Evolutionary conservation across 2,329 filamentous ascomycete genomes (phyloP).

Genomic region (Ramichloridium luteum): DNA sequence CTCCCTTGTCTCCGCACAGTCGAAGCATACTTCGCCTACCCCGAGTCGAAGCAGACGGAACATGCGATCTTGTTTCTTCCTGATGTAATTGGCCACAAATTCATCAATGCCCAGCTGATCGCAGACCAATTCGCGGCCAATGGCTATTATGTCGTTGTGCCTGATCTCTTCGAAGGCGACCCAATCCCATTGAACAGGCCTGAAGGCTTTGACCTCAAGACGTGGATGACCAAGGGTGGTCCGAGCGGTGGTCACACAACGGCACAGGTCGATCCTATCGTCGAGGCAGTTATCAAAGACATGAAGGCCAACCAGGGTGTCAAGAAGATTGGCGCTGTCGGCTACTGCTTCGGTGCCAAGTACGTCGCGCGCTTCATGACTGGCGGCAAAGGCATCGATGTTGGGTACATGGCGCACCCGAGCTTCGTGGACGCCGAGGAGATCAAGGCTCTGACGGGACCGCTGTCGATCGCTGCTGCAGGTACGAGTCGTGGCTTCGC

Average conservation of each 20-base stretch:
- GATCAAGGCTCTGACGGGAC: conserved; percentile 43
- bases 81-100: conserved; percentile 47
- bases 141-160: conserved; percentile 56
- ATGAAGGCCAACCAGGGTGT: conserved; percentile 38
- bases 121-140: conserved; percentile 65
- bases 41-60: conserved; percentile 39
- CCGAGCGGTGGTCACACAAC: conserved; percentile 28
- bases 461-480: conserved; percentile 51
- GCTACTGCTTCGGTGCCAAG: conserved; percentile 39
- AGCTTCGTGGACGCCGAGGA: conserved; percentile 56
- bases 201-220: conserved; percentile 36
- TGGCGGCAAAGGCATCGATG: conserved; percentile 46
- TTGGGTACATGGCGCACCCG: conserved; percentile 64
- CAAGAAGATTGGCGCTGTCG: conserved; percentile 34
- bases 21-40: conserved; percentile 44
- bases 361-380: conserved; percentile 51
- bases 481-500: conserved; percentile 25
- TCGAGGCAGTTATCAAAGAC: conserved; percentile 36
- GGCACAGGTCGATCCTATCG: conserved; percentile 40
- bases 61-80: conserved; percentile 45
- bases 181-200: conserved; percentile 43
- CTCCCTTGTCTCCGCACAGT: conserved; percentile 26
- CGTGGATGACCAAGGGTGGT: conserved; percentile 33
- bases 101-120: conserved; percentile 43
- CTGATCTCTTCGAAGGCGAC: conserved; percentile 61